phyloP scores from a whole-genome alignment of 495 filamentous ascomycete species.

The Trichoderma gamsii region DNA sequence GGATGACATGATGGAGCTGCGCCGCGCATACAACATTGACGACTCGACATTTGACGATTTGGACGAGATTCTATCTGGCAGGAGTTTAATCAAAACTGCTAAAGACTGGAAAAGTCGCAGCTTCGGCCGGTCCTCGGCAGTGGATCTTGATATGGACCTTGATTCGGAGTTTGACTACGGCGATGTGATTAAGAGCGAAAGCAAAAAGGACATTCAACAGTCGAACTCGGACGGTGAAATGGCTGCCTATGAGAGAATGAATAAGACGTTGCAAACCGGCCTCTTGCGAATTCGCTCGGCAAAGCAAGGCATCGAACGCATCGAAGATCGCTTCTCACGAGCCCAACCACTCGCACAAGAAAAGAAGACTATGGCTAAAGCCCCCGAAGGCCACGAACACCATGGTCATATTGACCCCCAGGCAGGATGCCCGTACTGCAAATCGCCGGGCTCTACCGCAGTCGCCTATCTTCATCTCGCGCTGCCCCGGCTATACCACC shows the following conservation, averaged over 20 bases:
- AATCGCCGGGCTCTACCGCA: neutral
- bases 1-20: constrained; percentile 45
- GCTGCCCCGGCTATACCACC: constrained; percentile 54
- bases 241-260: constrained; percentile 51
- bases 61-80: constrained; percentile 34
- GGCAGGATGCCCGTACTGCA: neutral
- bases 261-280: constrained; percentile 52
- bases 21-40: constrained; percentile 42
- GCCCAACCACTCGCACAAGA: constrained; percentile 24
- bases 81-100: neutral
- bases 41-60: constrained; percentile 50
- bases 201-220: neutral
- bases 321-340: constrained; percentile 55
- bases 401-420: constrained; percentile 9
- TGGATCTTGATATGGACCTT: constrained; percentile 4
- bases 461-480: constrained; percentile 40
- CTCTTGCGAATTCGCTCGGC: constrained; percentile 58
- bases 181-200: neutral
- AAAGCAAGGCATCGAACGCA: constrained; percentile 56
- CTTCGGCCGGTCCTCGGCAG: neutral
- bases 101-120: neutral
- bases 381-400: neutral
- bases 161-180: neutral
- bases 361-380: constrained; percentile 22
- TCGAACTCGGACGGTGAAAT: constrained; percentile 43